A percentile compares a stretch with the other conserved stretches of the same genome.
These are phyloP conservation scores for Pseudoturritis turrita DNA, from an alignment of 345 rosid genomes.

Conservation along the genomic window DNA sequence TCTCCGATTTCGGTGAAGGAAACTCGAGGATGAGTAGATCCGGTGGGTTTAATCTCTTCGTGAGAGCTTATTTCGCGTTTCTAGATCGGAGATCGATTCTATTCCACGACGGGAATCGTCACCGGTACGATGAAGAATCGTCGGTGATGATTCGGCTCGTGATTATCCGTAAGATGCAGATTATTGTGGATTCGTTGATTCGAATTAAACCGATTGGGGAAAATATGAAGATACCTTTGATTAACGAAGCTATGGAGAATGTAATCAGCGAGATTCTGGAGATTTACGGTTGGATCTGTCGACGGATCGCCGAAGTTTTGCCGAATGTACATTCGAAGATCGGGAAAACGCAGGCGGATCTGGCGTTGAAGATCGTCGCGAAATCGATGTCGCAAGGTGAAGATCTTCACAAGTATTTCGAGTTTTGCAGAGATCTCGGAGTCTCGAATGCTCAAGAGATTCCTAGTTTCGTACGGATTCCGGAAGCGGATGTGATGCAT, in stretches of 20 bases:
- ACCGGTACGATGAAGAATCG: constrained; percentile 22
- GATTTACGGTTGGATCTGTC: constrained; percentile 56
- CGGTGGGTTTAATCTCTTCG: constrained; percentile 53
- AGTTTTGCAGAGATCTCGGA: constrained; percentile 47
- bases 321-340: constrained; percentile 33
- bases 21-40: constrained; percentile 27
- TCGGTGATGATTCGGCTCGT: constrained; percentile 34
- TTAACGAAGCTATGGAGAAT: constrained; percentile 76
- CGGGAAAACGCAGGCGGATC: constrained; percentile 40
- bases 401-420: constrained; percentile 42
- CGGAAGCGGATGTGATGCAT: constrained; percentile 41
- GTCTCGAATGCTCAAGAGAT: constrained; percentile 50
- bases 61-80: constrained; percentile 63
- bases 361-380: constrained; percentile 48
- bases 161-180: constrained; percentile 47
- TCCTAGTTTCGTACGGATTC: constrained; percentile 40
- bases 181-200: constrained; percentile 54
- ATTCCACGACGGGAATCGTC: constrained; percentile 28
- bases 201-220: constrained; percentile 50
- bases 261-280: constrained; percentile 55
- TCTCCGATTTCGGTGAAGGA: constrained; percentile 50
- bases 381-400: constrained; percentile 49
- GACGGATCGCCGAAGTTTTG: constrained; percentile 42
- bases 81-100: constrained; percentile 52
- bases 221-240: constrained; percentile 42